phyloP scores from a whole-genome alignment of 257 asterid species.

The Primulina tabacum region DNA sequence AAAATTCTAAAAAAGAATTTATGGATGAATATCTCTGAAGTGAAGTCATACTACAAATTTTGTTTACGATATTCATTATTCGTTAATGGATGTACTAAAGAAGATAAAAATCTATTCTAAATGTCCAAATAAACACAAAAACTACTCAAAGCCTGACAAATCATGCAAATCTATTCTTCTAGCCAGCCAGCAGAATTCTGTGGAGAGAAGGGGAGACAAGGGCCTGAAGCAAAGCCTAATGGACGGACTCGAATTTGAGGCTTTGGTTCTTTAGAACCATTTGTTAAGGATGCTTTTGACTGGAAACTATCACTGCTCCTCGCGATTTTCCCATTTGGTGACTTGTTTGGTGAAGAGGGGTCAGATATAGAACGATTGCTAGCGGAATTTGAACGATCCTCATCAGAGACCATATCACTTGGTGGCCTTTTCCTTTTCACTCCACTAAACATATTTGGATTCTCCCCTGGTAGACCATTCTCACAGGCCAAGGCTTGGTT shows the following conservation, averaged over 20 bases:
- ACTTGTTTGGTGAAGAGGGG: slow-evolving; percentile 3
- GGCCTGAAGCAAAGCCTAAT: slow-evolving; percentile 50
- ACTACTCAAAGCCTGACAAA: not conserved
- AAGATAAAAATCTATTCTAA: not conserved
- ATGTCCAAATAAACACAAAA: not conserved
- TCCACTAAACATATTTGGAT: slow-evolving; percentile 21
- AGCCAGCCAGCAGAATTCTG: slow-evolving; percentile 69
- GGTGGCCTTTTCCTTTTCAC: slow-evolving; percentile 19
- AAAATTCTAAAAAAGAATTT: too few species aligned
- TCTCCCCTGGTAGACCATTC: slow-evolving; percentile 23
- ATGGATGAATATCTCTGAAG: too few species aligned
- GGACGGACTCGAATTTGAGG: slow-evolving; percentile 15
- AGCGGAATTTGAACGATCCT: slow-evolving; percentile 16
- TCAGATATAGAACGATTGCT: slow-evolving; percentile 20
- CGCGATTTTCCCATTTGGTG: slow-evolving; percentile 9
- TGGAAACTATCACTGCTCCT: slow-evolving; percentile 17
- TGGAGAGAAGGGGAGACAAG: slow-evolving; percentile 38
- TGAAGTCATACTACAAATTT: too few species aligned
- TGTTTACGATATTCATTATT: too few species aligned
- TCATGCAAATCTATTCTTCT: slow-evolving; percentile 34
- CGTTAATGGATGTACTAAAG: too few species aligned
- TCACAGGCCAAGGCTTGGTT: slow-evolving; percentile 4
- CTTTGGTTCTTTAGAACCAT: slow-evolving; percentile 20
- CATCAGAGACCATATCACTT: slow-evolving; percentile 20
- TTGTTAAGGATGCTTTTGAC: slow-evolving; percentile 16